Base-by-base conservation (phyloP, 805 yeast species). In the Candida orba region DNA sequence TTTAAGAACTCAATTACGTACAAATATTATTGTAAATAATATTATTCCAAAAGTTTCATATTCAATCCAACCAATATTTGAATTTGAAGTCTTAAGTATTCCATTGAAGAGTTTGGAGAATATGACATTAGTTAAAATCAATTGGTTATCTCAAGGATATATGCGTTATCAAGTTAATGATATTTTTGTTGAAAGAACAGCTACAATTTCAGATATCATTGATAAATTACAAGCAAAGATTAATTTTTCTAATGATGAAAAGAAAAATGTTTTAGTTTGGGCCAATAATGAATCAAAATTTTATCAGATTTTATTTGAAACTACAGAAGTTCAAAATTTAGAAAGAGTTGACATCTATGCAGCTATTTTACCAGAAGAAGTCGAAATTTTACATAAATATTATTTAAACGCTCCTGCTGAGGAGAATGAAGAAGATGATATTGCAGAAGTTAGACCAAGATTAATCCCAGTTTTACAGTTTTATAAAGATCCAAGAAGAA, bases 71-170 rank as follows among this genome's bases (percentile, higher is more conserved):
- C 68, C 79, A 5, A 55, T 68, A 2, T 74, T 91, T 45, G 81
- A 81, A 51, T 91, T 84, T 59, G 96, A 91, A 56, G 64, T 83
- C 1, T 70, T 93, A 55, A 84, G 79, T 37, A 79, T 89, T 36
- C 78, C 90, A 2, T 66, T 91, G 42, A 72, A 68, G 31, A 95
- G 88, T 49, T 75, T 83, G 54, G 99, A 93, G 62, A 79, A 75
- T 49, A 75, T 87, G 79, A 76, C 77, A 46, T 63, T 78, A 5
- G 64, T 90, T 35, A 77, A 72, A 41, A 68, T 91, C 18, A 71
- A 72, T 42, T 88, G 95, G 91, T 67, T 90, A 35, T 76, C 81
- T 2, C 78, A 78, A 36, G 85, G 86, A 10, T 73, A 86, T 37
- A 71, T 84, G 39, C 84, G 82, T 51, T 85, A 72, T 51, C 89